A percentile compares a stretch with the other conserved stretches of the same genome.
Evolutionary conservation across 2,329 filamentous ascomycete genomes (phyloP).

Genomic region (Penicillium sp.): DNA sequence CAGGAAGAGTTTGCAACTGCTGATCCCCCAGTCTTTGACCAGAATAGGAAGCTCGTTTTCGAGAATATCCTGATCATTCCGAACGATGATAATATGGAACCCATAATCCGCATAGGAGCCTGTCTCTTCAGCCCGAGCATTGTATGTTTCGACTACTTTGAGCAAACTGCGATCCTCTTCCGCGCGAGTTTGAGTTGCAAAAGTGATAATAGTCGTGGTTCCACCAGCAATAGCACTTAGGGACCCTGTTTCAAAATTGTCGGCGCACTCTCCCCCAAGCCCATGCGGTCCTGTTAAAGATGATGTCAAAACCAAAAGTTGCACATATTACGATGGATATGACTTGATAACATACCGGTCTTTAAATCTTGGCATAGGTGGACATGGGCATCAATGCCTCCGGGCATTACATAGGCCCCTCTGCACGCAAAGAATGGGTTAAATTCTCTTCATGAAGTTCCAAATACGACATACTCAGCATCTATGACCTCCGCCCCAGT

Average conservation of each 20-base stretch:
- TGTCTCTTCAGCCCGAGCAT: constrained; percentile 39
- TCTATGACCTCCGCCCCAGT: constrained; percentile 8
- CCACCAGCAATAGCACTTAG: constrained; percentile 6
- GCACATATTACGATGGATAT: no score
- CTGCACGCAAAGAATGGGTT: no score
- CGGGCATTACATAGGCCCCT: constrained; percentile 32
- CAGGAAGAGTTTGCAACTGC: constrained; percentile 50
- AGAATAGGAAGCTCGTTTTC: constrained; percentile 40
- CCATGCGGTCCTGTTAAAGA: no score
- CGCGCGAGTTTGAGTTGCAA: constrained; percentile 54
- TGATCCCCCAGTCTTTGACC: constrained; percentile 40
- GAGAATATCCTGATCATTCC: constrained; percentile 31
- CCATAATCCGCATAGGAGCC: constrained; percentile 57
- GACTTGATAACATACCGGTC: no score
- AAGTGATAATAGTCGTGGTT: constrained; percentile 59
- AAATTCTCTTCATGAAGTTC: neutral
- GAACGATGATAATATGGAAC: constrained; percentile 47
- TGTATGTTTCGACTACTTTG: constrained; percentile 49
- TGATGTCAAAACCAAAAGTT: no score
- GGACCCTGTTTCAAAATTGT: constrained; percentile 48
- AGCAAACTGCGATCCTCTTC: constrained; percentile 43
- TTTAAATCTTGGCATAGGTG: constrained; percentile 45
- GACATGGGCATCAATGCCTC: constrained; percentile 52
- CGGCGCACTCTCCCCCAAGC: constrained; percentile 35
- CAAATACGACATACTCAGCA: constrained; percentile 1